A percentile compares a stretch with the other conserved stretches of the same genome.
Conservation (phyloP, 2,329 filamentous ascomycete species). For the Calcarisporium arbuscula region DNA sequence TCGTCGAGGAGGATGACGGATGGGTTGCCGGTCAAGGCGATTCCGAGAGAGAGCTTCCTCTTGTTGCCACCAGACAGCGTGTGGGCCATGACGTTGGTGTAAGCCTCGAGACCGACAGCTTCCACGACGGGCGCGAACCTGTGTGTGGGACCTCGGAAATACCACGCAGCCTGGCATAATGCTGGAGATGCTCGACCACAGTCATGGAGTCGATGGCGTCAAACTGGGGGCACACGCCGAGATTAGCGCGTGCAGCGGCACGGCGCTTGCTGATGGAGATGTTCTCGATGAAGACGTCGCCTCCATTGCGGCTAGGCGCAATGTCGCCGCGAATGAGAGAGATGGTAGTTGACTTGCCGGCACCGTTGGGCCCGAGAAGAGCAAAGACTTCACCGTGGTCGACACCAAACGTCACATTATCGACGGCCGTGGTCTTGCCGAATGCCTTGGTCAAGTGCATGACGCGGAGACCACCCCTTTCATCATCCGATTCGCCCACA, state of each 20-base stretch:
- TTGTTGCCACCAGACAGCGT: conserved; percentile 73
- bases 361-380: conserved; percentile 70
- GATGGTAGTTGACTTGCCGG: conserved; percentile 69
- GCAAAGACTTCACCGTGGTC: conserved; percentile 65
- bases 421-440: conserved; percentile 56
- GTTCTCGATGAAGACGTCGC: conserved; percentile 63
- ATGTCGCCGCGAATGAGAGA: conserved; percentile 68
- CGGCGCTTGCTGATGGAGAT: conserved; percentile 57
- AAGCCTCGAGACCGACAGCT: conserved; percentile 59
- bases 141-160: conserved; percentile 52
- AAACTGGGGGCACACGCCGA: conserved; percentile 68
- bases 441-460: conserved; percentile 64
- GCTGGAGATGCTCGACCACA: conserved; percentile 62
- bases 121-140: conserved; percentile 59
- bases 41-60: conserved; percentile 65
- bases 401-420: conserved; percentile 66
- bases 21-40: conserved; percentile 71
- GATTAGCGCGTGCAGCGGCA: conserved; percentile 54
- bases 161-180: conserved; percentile 67
- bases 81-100: conserved; percentile 56
- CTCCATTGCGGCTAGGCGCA: conserved; percentile 45
- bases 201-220: conserved; percentile 72
- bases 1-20: conserved; percentile 70
- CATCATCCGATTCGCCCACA: conserved; percentile 18
- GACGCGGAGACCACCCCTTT: conserved; percentile 50